Evolutionary conservation across 176 grass and related monocot genomes (phyloP).

Genomic region (Triticum dicoccoides): DNA sequence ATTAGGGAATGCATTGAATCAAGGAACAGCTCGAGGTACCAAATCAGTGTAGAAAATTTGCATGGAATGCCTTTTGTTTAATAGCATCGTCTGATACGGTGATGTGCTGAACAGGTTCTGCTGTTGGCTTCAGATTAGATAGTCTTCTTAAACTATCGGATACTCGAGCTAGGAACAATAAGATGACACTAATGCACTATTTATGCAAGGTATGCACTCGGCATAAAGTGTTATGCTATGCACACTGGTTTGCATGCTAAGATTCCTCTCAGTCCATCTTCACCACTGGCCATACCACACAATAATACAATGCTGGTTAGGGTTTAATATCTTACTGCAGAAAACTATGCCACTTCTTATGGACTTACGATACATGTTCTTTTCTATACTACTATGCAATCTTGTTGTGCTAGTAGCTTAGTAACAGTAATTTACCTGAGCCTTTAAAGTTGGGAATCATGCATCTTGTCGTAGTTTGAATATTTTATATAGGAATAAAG

Average conservation of each 20-base stretch:
- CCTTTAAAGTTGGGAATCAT: background rate
- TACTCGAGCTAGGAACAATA: slow-evolving; percentile 93
- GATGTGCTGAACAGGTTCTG: slow-evolving; percentile 64
- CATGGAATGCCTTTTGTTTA: slow-evolving; percentile 19
- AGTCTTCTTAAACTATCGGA: slow-evolving; percentile 97
- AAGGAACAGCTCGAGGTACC: slow-evolving; percentile 75
- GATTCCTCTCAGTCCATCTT: slow-evolving; percentile 11
- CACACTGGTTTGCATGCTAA: background rate
- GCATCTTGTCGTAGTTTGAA: background rate
- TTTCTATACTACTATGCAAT: background rate
- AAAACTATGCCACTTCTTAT: slow-evolving; percentile 9
- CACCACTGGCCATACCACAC: background rate
- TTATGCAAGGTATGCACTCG: slow-evolving; percentile 82
- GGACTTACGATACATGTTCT: background rate
- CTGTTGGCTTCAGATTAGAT: slow-evolving; percentile 94
- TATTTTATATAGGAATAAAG: background rate
- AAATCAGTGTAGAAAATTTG: slow-evolving; percentile 21
- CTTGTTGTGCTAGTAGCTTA: background rate
- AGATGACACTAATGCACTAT: slow-evolving; percentile 99
- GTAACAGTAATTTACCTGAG: background rate
- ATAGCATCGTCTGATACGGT: slow-evolving; percentile 23
- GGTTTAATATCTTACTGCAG: background rate
- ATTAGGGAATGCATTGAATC: slow-evolving; percentile 93
- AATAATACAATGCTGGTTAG: slow-evolving; percentile 3
- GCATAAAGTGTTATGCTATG: slow-evolving; percentile 8